Evolutionary conservation across 169 alveolate species (phyloP), one percentile per base, ranked within the genome.

Genomic region (Babesia caballi): DNA sequence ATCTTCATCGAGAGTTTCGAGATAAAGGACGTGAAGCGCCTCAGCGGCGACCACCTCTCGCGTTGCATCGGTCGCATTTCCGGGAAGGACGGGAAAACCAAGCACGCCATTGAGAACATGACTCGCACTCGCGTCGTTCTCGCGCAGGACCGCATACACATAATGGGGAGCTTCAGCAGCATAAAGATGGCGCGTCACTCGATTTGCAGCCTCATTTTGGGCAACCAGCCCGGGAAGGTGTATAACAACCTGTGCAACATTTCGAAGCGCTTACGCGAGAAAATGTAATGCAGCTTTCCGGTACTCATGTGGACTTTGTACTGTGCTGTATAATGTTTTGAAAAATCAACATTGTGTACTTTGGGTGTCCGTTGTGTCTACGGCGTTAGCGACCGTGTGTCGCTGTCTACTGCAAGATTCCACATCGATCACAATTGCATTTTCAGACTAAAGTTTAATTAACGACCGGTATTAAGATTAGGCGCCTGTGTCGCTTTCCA

Each of bases 51-150:
- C 56, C 99, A 98, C 81, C 90, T 97, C 42, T 94, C 99, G 4
- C 92, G 99, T 75, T 96, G 99, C 80, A 97, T 98, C 61, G 99
- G 99, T 4, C 83, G 99, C 65, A 96, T 98, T 56, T 96, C 99
- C 54, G 99, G 99, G 19, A 98, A 96, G 83, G 97, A 97, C 68
- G 99, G 99, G 11, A 95, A 96, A 82, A 98, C 99, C 27, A 97
- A 97, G 90, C 94, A 94, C 89, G 99, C 99, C 9, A 97, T 97
- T 9, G 99, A 98, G 75, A 98, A 98, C 83, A 96, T 99, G 19
- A 97, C 99, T 0, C 93, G 99, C 77, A 96, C 99, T n/a, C 95
- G 99, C 71, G 95, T 97, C 14, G 97, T 96, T 11, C 80, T 96
- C 41, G 94, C 93, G 42, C 89, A 80, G 17, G 90, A 85, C 38